These are phyloP conservation scores for Spergularia marina DNA, from an alignment of 148 eudicot species.

Conservation along the genomic window DNA sequence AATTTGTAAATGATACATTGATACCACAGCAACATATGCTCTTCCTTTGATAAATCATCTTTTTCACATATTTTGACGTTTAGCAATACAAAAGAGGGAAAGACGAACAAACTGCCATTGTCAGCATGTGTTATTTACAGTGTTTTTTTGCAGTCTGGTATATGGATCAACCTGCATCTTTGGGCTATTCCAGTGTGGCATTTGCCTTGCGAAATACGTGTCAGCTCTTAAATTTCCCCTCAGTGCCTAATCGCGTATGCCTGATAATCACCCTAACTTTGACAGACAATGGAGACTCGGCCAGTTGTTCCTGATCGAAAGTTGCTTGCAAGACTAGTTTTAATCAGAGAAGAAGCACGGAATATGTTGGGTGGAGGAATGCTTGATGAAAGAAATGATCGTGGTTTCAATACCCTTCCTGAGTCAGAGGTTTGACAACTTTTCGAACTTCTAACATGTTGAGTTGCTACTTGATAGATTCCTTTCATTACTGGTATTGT, in stretches of 20 bases:
- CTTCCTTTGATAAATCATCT: too few species aligned
- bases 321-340: slow-evolving; percentile 93
- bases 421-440: slow-evolving; percentile 73
- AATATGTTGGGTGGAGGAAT: slow-evolving; percentile 99
- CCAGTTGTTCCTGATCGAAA: slow-evolving; percentile 86
- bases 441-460: slow-evolving; percentile 13
- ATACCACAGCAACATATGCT: too few species aligned
- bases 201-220: neutral
- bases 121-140: neutral
- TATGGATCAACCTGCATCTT: neutral
- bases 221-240: neutral
- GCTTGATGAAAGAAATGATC: slow-evolving; percentile 91
- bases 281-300: slow-evolving; percentile 92
- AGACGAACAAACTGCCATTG: neutral
- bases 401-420: slow-evolving; percentile 85
- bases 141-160: neutral
- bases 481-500: neutral
- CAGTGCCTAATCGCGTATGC: slow-evolving; percentile 4
- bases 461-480: neutral
- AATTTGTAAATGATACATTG: neutral
- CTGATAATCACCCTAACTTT: slow-evolving; percentile 1
- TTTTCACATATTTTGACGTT: too few species aligned
- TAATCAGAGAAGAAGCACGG: slow-evolving; percentile 97
- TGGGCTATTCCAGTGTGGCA: neutral
- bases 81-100: neutral